phyloP scores from a whole-genome alignment of 2,329 filamentous ascomycete genomes.

The Alternaria atra region DNA sequence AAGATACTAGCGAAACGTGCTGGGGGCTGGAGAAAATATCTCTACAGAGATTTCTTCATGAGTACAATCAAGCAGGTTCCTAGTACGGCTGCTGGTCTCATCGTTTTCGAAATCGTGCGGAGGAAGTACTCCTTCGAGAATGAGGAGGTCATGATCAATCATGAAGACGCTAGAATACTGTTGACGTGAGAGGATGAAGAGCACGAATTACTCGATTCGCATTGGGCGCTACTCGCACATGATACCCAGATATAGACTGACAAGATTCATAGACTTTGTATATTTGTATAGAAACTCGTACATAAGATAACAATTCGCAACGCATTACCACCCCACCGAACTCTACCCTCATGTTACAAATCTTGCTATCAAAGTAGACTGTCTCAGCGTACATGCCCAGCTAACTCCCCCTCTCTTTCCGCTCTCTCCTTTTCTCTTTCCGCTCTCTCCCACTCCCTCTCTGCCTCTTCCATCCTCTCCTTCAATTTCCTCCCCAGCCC shows the following conservation, averaged over 20 bases:
- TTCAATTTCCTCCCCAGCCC: not conserved
- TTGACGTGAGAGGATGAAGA: slow-evolving; percentile 53
- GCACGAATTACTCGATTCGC: not conserved
- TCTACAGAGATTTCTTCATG: slow-evolving; percentile 77
- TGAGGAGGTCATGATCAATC: slow-evolving; percentile 59
- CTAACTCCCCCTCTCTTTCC: too few species aligned
- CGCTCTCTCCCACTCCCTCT: not conserved
- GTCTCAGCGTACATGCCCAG: not conserved
- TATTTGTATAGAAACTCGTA: not conserved
- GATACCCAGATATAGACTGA: slow-evolving; percentile 31
- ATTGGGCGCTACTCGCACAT: not conserved
- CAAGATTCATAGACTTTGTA: not conserved
- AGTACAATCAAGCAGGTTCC: slow-evolving; percentile 77
- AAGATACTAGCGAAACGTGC: slow-evolving; percentile 66
- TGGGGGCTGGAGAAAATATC: slow-evolving; percentile 67
- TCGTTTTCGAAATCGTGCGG: slow-evolving; percentile 80
- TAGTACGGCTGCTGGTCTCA: slow-evolving; percentile 77
- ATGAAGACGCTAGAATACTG: slow-evolving; percentile 76
- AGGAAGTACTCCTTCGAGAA: slow-evolving; percentile 75
- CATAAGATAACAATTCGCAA: not conserved
- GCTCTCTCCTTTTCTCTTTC: not conserved
- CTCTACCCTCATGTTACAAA: too few species aligned
- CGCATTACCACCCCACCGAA: slow-evolving; percentile 2
- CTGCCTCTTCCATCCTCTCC: not conserved
- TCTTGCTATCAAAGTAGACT: not conserved